phyloP scores from a whole-genome alignment of 2,329 filamentous ascomycete genomes.

The Tothia fuscella region DNA sequence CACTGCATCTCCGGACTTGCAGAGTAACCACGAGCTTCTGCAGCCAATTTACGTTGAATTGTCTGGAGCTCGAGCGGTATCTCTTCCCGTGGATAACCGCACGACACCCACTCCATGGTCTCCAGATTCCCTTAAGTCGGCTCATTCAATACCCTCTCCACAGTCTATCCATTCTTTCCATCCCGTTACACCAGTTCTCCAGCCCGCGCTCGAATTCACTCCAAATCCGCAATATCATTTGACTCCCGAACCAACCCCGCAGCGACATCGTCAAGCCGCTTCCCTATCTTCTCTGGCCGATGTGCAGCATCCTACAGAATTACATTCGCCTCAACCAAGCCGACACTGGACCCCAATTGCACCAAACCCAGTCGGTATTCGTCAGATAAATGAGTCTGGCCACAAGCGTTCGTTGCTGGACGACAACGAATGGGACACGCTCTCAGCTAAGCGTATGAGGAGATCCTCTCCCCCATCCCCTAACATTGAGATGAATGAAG shows the following conservation, averaged over 20 bases:
- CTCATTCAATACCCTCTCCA: background rate
- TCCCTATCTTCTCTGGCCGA: background rate
- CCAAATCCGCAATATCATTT: background rate
- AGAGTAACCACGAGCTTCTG: background rate
- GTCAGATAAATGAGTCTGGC: background rate
- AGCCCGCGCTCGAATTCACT: background rate
- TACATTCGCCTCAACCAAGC: background rate
- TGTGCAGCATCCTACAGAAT: background rate
- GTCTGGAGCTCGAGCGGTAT: too few relatives aligned
- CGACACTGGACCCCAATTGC: constrained; percentile 3
- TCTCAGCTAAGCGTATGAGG: background rate
- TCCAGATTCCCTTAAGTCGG: background rate
- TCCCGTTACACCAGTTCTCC: background rate
- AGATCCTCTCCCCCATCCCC: background rate
- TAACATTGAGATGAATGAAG: constrained; percentile 32
- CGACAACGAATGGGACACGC: background rate
- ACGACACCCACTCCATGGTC: too few relatives aligned
- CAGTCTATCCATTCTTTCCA: background rate
- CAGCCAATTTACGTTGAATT: too few relatives aligned
- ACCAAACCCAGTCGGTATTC: constrained; percentile 6
- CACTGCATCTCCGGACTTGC: background rate
- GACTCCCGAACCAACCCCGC: constrained; percentile 2
- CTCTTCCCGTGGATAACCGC: background rate
- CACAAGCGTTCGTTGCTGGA: background rate
- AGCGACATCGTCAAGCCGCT: background rate